Percentiles rank a stretch among this genome's conserved stretches.
These are phyloP conservation scores for Coleophoma eucalyptorum DNA, from an alignment of 2,329 filamentous ascomycete genomes.

Conservation along the genomic window DNA sequence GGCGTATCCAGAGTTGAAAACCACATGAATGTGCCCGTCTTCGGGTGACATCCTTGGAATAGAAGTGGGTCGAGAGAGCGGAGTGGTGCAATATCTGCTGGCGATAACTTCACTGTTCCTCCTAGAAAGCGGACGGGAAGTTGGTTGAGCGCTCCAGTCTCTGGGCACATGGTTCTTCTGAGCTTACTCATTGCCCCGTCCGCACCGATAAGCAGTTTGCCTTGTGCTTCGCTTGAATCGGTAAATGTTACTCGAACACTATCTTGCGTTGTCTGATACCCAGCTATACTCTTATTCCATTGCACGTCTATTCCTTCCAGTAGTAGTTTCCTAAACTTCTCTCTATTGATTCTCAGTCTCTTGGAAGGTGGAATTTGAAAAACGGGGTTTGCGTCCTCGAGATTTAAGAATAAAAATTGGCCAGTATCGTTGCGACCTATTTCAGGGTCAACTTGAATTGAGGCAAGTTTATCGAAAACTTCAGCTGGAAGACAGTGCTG, in stretches of 20 bases:
- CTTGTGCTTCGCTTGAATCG: slow-evolving; percentile 37
- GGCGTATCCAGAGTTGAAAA: slow-evolving; percentile 26
- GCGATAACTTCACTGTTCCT: slow-evolving; percentile 35
- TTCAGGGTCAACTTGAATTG: slow-evolving; percentile 49
- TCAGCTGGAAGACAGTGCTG: slow-evolving; percentile 45
- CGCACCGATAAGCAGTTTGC: slow-evolving; percentile 43
- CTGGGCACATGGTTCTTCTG: slow-evolving; percentile 33
- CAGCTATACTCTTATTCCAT: slow-evolving; percentile 36
- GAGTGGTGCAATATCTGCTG: slow-evolving; percentile 37
- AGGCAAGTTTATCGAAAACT: slow-evolving; percentile 39
- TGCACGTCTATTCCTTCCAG: slow-evolving; percentile 41
- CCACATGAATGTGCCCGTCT: slow-evolving; percentile 47
- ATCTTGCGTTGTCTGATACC: slow-evolving; percentile 25
- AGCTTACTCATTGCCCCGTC: slow-evolving; percentile 45
- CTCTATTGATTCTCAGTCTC: slow-evolving; percentile 43
- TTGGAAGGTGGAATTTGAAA: slow-evolving; percentile 40
- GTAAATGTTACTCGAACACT: slow-evolving; percentile 41
- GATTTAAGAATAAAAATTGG: slow-evolving; percentile 51
- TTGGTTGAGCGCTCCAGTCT: slow-evolving; percentile 26
- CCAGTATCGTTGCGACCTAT: slow-evolving; percentile 44
- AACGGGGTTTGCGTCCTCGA: slow-evolving; percentile 43
- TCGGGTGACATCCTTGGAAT: slow-evolving; percentile 48
- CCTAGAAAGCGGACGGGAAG: slow-evolving; percentile 48
- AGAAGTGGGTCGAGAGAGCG: slow-evolving; percentile 48
- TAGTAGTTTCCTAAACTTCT: slow-evolving; percentile 41